phyloP scores from a whole-genome alignment of 225 moss, liverwort and hornwort genomes.

The Pleurozium schreberi region DNA sequence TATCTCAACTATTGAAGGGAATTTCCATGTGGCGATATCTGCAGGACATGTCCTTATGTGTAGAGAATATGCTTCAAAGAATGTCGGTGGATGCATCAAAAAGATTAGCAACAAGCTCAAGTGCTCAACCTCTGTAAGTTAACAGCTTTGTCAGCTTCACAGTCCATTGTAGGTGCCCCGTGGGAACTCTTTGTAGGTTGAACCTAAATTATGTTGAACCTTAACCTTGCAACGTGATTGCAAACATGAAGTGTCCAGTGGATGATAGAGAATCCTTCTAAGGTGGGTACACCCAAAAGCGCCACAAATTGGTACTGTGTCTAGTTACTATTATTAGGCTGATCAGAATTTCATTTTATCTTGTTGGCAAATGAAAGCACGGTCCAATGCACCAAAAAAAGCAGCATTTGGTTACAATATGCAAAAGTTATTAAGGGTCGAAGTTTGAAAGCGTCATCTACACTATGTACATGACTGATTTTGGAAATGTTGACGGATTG shows the following conservation, averaged over 20 bases:
- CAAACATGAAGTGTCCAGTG: background rate
- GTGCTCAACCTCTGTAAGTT: background rate
- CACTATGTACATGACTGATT: no score
- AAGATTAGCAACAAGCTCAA: background rate
- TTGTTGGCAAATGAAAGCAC: no score
- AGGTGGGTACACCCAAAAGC: no score
- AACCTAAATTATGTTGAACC: background rate
- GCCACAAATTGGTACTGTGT: no score
- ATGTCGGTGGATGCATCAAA: background rate
- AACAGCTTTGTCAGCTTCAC: background rate
- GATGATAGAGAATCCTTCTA: no score
- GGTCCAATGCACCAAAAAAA: no score
- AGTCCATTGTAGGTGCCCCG: background rate
- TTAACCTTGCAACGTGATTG: fast-evolving
- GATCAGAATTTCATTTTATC: no score
- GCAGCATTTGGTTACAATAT: no score
- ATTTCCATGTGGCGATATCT: background rate
- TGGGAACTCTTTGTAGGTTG: background rate
- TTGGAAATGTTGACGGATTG: no score
- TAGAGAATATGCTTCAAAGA: background rate
- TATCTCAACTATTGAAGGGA: constrained; percentile 3
- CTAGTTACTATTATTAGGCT: no score
- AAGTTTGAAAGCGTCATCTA: no score
- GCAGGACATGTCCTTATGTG: background rate
- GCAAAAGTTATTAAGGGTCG: no score